Conservation (phyloP, 768 basidiomycete species). For the Phlegmacium glaucopus region DNA sequence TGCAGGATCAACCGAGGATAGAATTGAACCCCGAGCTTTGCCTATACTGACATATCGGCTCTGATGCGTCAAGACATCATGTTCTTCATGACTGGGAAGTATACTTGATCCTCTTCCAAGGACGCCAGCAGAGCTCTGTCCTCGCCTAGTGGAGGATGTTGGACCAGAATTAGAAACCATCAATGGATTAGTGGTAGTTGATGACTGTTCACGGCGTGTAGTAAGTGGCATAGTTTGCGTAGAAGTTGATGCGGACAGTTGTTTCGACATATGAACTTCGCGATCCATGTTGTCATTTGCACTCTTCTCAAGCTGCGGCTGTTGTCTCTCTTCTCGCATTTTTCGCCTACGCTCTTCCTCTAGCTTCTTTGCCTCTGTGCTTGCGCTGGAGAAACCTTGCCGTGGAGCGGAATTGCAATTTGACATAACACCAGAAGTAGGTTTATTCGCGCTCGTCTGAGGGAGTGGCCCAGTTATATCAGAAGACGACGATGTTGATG, state of each 20-base stretch:
- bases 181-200: neutral
- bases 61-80: slow-evolving; percentile 1
- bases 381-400: slow-evolving; percentile 41
- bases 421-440: slow-evolving; percentile 3
- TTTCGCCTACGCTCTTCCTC: slow-evolving; percentile 37
- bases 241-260: too few relatives aligned
- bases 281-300: slow-evolving; percentile 10
- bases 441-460: neutral
- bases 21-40: neutral
- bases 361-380: slow-evolving; percentile 49
- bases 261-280: neutral
- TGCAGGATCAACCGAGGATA: neutral
- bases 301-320: slow-evolving; percentile 18
- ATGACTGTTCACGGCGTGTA: slow-evolving; percentile 7
- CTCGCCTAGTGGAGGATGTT: slow-evolving; percentile 4
- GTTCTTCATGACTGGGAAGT: neutral
- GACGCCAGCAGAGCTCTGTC: neutral
- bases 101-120: slow-evolving; percentile 1
- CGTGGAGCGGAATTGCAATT: slow-evolving; percentile 10
- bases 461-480: neutral
- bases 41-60: slow-evolving; percentile 7
- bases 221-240: too few relatives aligned
- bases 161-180: slow-evolving; percentile 1
- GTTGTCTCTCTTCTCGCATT: slow-evolving; percentile 22
- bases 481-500: neutral